Evolutionary conservation across 495 filamentous ascomycete genomes (phyloP).

Genomic region (Penicillium atrosanguineum): DNA sequence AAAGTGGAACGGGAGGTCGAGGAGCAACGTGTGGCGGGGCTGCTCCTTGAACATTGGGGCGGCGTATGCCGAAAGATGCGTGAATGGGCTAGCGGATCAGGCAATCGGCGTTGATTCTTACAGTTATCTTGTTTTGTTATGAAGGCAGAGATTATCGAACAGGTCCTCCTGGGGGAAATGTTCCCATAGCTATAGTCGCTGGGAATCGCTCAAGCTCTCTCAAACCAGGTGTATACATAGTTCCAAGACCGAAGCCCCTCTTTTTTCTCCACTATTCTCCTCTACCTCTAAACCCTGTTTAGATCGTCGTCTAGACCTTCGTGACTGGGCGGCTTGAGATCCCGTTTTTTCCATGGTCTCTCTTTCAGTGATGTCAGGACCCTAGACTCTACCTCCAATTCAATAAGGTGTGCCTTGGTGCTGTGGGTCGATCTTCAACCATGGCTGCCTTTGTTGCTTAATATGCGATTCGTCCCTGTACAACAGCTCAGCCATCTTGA

Average conservation of each 20-base stretch:
- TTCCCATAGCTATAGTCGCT: background rate
- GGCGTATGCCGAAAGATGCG: slow-evolving; percentile 32
- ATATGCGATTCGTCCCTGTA: background rate
- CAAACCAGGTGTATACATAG: background rate
- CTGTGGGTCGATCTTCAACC: background rate
- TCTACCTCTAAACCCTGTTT: slow-evolving; percentile 1
- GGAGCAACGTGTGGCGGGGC: slow-evolving; percentile 27
- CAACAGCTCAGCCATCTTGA: slow-evolving; percentile 1
- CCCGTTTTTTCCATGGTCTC: slow-evolving; percentile 6
- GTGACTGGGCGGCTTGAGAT: slow-evolving; percentile 21
- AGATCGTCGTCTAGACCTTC: background rate
- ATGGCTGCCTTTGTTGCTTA: slow-evolving; percentile 5
- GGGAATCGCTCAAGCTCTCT: background rate
- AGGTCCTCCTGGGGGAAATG: background rate
- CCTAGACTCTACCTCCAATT: background rate
- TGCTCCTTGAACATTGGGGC: slow-evolving; percentile 38
- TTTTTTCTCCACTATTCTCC: slow-evolving; percentile 1
- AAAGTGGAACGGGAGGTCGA: slow-evolving; percentile 31
- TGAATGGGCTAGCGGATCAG: slow-evolving; percentile 18
- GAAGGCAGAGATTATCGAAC: background rate
- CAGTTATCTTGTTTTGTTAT: background rate
- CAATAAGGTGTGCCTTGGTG: background rate
- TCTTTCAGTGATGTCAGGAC: slow-evolving; percentile 17
- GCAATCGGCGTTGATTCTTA: background rate
- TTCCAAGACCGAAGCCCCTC: background rate